phyloP scores from a whole-genome alignment of 148 eudicot genomes.

The Fagopyrum homotropicum region DNA sequence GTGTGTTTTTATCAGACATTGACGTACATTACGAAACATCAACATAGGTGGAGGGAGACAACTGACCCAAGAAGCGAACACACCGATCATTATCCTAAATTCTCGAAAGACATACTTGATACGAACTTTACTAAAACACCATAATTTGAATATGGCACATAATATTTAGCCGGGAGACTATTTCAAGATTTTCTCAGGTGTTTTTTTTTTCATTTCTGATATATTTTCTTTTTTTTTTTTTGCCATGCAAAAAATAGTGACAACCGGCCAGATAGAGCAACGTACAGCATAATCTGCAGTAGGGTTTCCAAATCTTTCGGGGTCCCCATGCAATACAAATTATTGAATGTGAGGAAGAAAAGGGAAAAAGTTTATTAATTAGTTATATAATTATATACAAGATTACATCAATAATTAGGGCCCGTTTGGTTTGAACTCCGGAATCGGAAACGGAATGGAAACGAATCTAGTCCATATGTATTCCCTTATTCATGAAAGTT shows the following conservation, averaged over 20 bases:
- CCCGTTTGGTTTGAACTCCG: no score
- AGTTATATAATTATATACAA: slow-evolving; percentile 3
- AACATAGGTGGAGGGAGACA: no score
- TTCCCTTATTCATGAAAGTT: no score
- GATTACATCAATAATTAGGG: background rate
- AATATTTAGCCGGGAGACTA: background rate
- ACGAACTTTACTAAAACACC: background rate
- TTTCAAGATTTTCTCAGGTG: background rate
- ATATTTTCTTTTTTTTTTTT: background rate
- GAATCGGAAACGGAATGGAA: no score
- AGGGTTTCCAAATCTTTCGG: slow-evolving; percentile 2
- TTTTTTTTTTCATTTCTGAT: background rate
- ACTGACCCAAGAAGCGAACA: no score
- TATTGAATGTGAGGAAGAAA: background rate
- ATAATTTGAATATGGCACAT: background rate
- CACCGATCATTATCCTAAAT: no score
- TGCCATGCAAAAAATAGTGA: background rate
- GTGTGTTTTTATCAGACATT: no score
- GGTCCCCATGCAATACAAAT: slow-evolving; percentile 1
- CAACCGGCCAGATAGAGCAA: background rate
- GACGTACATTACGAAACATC: no score
- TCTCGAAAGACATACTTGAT: no score
- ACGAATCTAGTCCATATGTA: no score
- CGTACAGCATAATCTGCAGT: slow-evolving; percentile 1
- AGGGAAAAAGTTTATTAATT: background rate